These are phyloP conservation scores for Kazachstania martiniae DNA, from an alignment of 805 yeast species.

Conservation along the genomic window DNA sequence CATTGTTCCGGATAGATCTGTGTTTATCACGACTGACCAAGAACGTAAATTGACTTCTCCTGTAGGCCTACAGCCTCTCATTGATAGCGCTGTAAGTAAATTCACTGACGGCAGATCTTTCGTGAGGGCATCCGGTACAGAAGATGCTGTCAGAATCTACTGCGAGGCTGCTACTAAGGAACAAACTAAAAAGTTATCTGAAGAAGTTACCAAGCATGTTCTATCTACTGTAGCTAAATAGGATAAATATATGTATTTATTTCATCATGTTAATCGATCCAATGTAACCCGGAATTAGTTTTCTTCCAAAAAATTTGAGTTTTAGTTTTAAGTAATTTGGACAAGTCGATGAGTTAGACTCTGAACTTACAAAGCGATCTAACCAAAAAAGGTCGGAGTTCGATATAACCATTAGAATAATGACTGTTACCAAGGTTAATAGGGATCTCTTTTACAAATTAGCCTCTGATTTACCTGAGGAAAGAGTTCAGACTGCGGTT, in stretches of 20 bases:
- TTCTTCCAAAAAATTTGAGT: too few relatives aligned
- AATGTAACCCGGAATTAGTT: too few relatives aligned
- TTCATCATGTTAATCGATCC: too few relatives aligned
- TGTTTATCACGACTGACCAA: conserved; percentile 80
- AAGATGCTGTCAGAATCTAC: conserved; percentile 91
- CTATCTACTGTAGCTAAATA: conserved; percentile 1
- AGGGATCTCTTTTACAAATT: conserved; percentile 68
- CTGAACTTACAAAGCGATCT: neutral
- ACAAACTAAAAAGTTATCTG: conserved; percentile 38
- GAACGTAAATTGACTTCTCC: conserved; percentile 78
- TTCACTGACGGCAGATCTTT: conserved; percentile 66
- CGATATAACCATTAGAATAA: neutral
- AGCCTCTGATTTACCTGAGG: conserved; percentile 65
- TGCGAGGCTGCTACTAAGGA: conserved; percentile 64
- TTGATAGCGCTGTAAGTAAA: conserved; percentile 52
- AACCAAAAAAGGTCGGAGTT: too few relatives aligned
- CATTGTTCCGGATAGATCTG: conserved; percentile 67
- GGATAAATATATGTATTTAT: neutral
- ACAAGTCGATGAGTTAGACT: neutral
- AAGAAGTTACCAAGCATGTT: conserved; percentile 31
- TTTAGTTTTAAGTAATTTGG: too few relatives aligned
- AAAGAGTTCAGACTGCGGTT: conserved; percentile 64
- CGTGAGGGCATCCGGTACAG: conserved; percentile 96
- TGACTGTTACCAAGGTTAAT: conserved; percentile 34
- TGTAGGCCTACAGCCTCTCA: conserved; percentile 58